These are phyloP conservation scores for Scedosporium boydii DNA, from an alignment of 2,329 filamentous ascomycete genomes.

Conservation along the genomic window DNA sequence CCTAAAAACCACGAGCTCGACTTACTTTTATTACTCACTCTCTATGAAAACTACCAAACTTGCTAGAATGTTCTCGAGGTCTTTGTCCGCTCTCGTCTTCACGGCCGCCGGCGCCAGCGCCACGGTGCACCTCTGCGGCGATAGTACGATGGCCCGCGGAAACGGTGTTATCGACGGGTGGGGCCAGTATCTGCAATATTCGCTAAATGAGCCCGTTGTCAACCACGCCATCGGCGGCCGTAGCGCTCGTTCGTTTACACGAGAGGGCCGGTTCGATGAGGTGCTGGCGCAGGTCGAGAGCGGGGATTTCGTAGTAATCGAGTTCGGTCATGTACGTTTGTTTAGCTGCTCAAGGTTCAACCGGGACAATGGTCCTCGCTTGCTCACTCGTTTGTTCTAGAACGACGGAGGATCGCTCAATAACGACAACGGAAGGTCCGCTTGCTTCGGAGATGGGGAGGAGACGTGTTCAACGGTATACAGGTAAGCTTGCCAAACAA, in stretches of 20 bases:
- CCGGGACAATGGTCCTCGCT: too few species aligned
- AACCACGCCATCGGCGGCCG: slow-evolving; percentile 60
- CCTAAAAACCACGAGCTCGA: too few species aligned
- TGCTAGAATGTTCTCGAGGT: too few species aligned
- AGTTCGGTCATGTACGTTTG: slow-evolving; percentile 48
- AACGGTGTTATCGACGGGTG: slow-evolving; percentile 43
- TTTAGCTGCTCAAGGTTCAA: too few species aligned
- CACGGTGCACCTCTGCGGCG: slow-evolving; percentile 48
- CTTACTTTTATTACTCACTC: too few species aligned
- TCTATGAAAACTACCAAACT: too few species aligned
- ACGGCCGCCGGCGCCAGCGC: slow-evolving; percentile 9
- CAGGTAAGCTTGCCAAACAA: slow-evolving; percentile 17
- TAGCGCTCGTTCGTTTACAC: slow-evolving; percentile 55
- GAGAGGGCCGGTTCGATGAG: slow-evolving; percentile 53
- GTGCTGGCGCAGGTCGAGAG: slow-evolving; percentile 41
- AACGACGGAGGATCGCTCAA: slow-evolving; percentile 55
- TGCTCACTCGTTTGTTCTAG: too few species aligned
- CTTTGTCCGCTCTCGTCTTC: neutral
- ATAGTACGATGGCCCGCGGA: slow-evolving; percentile 51
- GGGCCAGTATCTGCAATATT: slow-evolving; percentile 50
- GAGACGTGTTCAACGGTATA: slow-evolving; percentile 45
- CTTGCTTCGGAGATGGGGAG: slow-evolving; percentile 43
- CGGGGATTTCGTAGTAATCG: slow-evolving; percentile 60
- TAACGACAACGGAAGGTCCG: slow-evolving; percentile 52
- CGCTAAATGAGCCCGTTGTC: slow-evolving; percentile 19